Conservation (phyloP, 176 grass and related monocot species). For the Avena atlantica region DNA sequence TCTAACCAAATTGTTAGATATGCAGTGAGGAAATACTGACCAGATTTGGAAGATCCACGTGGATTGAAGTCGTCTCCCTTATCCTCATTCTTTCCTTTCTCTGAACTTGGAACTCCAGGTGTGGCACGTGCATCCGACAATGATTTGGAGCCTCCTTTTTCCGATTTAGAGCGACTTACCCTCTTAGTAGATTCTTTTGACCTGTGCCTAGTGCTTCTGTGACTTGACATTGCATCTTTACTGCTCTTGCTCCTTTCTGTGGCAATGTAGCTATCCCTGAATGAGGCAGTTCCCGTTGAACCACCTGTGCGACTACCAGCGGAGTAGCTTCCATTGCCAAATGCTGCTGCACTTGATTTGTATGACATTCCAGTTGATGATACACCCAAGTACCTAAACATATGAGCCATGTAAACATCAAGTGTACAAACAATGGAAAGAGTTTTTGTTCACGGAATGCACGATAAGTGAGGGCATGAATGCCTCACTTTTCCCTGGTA, state of each 20-base stretch:
- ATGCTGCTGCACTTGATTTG: conserved; percentile 55
- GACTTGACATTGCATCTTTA: conserved; percentile 30
- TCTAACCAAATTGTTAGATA: neutral
- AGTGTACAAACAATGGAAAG: neutral
- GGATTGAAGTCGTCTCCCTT: conserved; percentile 69
- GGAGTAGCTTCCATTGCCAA: conserved; percentile 47
- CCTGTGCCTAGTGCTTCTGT: conserved; percentile 29
- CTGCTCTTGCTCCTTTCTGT: conserved; percentile 30
- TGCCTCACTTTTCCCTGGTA: conserved; percentile 67
- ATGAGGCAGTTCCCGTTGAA: conserved; percentile 43
- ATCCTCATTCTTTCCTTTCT: conserved; percentile 45
- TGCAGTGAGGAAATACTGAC: conserved; percentile 29
- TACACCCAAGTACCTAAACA: conserved; percentile 63
- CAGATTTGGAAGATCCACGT: conserved; percentile 51
- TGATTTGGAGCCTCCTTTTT: conserved; percentile 19
- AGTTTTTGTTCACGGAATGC: neutral
- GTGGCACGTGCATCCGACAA: neutral
- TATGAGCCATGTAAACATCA: conserved; percentile 23
- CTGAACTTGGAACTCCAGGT: conserved; percentile 28
- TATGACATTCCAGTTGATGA: conserved; percentile 65
- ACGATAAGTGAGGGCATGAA: neutral
- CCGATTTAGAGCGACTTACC: conserved; percentile 20
- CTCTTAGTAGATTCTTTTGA: conserved; percentile 18
- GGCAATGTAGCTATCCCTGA: conserved; percentile 44
- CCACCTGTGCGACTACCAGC: conserved; percentile 39